phyloP scores from a whole-genome alignment of 2,329 filamentous ascomycete genomes.

The Ascochyta koolunga region DNA sequence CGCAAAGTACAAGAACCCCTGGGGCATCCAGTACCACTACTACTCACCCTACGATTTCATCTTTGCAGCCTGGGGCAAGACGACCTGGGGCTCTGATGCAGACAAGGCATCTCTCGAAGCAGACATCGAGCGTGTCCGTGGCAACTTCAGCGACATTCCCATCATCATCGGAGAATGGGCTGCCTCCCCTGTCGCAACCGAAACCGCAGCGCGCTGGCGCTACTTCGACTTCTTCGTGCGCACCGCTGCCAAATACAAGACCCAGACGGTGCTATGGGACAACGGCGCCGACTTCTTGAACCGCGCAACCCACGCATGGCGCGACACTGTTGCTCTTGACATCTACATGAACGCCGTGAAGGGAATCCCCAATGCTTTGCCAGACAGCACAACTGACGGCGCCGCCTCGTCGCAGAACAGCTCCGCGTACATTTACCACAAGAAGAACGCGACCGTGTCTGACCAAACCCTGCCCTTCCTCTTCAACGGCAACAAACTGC shows the following conservation, averaged over 20 bases:
- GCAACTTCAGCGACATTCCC: constrained; percentile 62
- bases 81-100: constrained; percentile 62
- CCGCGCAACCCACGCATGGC: constrained; percentile 56
- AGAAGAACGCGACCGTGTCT: constrained; percentile 52
- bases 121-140: constrained; percentile 59
- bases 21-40: constrained; percentile 67
- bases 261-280: constrained; percentile 63
- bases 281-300: constrained; percentile 64
- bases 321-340: constrained; percentile 56
- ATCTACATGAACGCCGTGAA: constrained; percentile 56
- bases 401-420: constrained; percentile 54
- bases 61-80: constrained; percentile 62
- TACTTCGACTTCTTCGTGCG: constrained; percentile 63
- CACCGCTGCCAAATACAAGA: constrained; percentile 57
- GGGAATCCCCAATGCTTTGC: constrained; percentile 56
- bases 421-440: constrained; percentile 63
- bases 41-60: constrained; percentile 60
- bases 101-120: constrained; percentile 58
- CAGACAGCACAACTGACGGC: constrained; percentile 59
- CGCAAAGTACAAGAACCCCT: constrained; percentile 58
- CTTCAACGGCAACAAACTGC: constrained; percentile 62
- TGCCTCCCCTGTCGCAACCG: constrained; percentile 57
- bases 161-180: constrained; percentile 65
- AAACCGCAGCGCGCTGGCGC: constrained; percentile 63
- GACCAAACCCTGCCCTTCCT: constrained; percentile 57